Evolutionary conservation across 2,329 filamentous ascomycete species (phyloP), one percentile per base, ranked within the genome.

Genomic region (Ascochyta viciae-villosae): DNA sequence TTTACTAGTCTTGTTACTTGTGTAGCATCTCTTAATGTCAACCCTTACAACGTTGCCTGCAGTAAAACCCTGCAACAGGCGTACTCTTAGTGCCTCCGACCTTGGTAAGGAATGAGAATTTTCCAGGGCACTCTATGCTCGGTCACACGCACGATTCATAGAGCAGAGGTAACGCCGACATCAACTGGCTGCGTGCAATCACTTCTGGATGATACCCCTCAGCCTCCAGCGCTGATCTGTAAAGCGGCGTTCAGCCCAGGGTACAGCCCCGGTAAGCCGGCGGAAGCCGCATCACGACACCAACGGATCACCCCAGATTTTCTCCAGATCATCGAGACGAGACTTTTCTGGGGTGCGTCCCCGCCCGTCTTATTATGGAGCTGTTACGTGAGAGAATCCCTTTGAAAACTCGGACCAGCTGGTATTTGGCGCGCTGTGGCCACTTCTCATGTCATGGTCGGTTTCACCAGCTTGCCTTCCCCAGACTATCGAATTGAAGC

Each of bases 311-410:
- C 42, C 47, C 53, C 53, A 51, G 53, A 27, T 43, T 56, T 33
- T 56, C 53, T 39, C 47, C 47, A 51, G 42, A 51, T 47, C 38
- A 39, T 12, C 46, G 12, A 2, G 15, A 16, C 13, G 15, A 45
- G 15, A 23, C 6, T 42, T n/a, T 16, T 51, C 45, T 50, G 53
- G 53, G 47, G 42, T 50, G 41, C 53, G 50, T 46, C 46, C 31
- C 47, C 53, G 42, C 47, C 47, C 53, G 53, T 47, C 35, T 56
- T 56, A 56, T 56, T 56, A 51, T 56, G 53, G 53, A 56, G 42
- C 47, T 48, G 47, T 56, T 56, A 56, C 53, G 53, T 51, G 43
- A 56, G 43, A 56, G 47, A 47, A 56, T 43, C 38, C 33, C 42
- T 13, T 33, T 9, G 13, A 42, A 31, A 16, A 6, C 29, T 42